Evolutionary conservation across 2,329 filamentous ascomycete genomes (phyloP).

Genomic region (Plectosphaerella sp.): DNA sequence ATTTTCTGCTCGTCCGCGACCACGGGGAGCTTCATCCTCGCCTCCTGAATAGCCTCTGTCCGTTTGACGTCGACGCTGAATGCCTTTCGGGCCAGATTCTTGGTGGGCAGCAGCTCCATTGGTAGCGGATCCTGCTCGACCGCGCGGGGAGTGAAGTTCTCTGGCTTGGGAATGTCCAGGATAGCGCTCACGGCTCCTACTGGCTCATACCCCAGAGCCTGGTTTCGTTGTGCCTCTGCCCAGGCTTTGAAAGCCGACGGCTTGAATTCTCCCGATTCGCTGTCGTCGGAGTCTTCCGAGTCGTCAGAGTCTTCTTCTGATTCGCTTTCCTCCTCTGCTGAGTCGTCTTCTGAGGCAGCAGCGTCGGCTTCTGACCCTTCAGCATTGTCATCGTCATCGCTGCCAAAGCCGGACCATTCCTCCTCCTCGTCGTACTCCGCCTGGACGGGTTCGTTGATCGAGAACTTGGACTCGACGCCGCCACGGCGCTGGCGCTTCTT

Average conservation of each 20-base stretch:
- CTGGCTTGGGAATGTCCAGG: slow-evolving; percentile 49
- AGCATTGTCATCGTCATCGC: slow-evolving; percentile 13
- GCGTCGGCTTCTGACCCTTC: neutral
- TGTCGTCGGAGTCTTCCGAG: slow-evolving; percentile 23
- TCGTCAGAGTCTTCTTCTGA: slow-evolving; percentile 26
- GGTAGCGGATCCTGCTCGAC: slow-evolving; percentile 69
- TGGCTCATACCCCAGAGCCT: slow-evolving; percentile 65
- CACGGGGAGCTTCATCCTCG: slow-evolving; percentile 77
- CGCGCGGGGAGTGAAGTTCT: slow-evolving; percentile 62
- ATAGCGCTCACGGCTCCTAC: slow-evolving; percentile 35
- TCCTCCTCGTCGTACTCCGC: slow-evolving; percentile 18
- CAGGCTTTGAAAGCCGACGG: slow-evolving; percentile 84
- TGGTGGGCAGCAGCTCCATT: slow-evolving; percentile 57
- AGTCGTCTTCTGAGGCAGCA: slow-evolving; percentile 6
- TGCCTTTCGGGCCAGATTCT: slow-evolving; percentile 62
- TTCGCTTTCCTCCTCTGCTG: slow-evolving; percentile 23
- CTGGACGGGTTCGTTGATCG: slow-evolving; percentile 35
- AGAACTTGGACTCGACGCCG: slow-evolving; percentile 52
- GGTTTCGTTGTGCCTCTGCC: slow-evolving; percentile 82
- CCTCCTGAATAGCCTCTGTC: slow-evolving; percentile 68
- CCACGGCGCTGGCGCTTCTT: slow-evolving; percentile 75
- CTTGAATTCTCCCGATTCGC: slow-evolving; percentile 29
- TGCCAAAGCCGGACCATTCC: slow-evolving; percentile 15
- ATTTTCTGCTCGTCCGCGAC: slow-evolving; percentile 95
- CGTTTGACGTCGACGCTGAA: slow-evolving; percentile 71